Evolutionary conservation across 345 rosid genomes (phyloP).

Genomic region (Draba incana): DNA sequence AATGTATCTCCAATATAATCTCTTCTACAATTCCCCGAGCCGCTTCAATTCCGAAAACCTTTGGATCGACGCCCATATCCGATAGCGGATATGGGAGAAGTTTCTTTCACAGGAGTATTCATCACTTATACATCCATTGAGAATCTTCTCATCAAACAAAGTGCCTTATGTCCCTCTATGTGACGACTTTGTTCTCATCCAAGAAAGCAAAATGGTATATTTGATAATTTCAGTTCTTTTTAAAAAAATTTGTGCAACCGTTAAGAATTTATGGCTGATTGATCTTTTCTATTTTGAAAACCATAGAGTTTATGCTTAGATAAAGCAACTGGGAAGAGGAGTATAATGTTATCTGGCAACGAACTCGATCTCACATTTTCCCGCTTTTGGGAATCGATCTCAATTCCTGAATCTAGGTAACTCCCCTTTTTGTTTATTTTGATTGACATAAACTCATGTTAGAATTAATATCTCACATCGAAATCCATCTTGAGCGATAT

Average conservation of each 20-base stretch:
- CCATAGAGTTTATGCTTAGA: constrained; percentile 11
- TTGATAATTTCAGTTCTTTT: too few species aligned
- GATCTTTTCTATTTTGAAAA: neutral
- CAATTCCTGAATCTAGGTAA: constrained; percentile 10
- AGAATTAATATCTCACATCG: too few species aligned
- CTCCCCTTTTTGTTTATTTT: neutral
- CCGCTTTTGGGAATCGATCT: constrained; percentile 14
- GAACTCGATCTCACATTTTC: neutral
- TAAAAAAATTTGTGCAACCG: too few species aligned
- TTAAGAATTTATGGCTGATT: too few species aligned
- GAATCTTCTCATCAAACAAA: constrained; percentile 44
- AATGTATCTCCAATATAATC: constrained; percentile 46
- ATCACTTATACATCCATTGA: neutral
- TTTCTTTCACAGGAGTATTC: constrained; percentile 46
- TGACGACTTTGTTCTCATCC: constrained; percentile 38
- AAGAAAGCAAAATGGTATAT: constrained; percentile 48
- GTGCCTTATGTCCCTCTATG: constrained; percentile 50
- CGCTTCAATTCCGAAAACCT: constrained; percentile 46
- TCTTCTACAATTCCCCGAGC: constrained; percentile 47
- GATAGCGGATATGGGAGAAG: constrained; percentile 51
- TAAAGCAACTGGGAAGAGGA: neutral
- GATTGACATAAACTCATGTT: too few species aligned
- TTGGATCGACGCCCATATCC: constrained; percentile 43
- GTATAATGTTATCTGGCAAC: constrained; percentile 7
- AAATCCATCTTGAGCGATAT: too few species aligned